Evolutionary conservation across 371 early-diverging fungal species (phyloP), one percentile per base, ranked within the genome.

Genomic region (Rhizopus microsporus): DNA sequence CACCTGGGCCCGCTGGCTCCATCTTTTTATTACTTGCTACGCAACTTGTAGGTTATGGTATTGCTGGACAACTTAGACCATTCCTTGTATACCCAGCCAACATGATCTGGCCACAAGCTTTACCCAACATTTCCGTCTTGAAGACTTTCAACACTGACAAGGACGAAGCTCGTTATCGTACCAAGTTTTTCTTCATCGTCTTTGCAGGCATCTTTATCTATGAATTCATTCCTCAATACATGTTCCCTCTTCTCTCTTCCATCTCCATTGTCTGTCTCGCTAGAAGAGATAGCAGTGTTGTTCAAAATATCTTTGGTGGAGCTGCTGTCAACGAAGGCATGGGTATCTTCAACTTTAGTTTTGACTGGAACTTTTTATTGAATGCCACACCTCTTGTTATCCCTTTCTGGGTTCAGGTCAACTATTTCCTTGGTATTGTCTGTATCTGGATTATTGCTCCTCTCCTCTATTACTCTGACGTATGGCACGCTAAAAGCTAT

Each of bases 61-160:
- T 94, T 63, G 80, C 87, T 8, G 97, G 96, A 15, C 72, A 92
- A 17, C 75, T 85, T 17, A 86, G 94, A 30, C 73, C 78, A 5
- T 92, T 87, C 72, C 75, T 95, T 16, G 93, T 97, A 8, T 81
- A 86, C 39, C 94, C 95, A 12, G 72, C 88, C 3, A 74, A 77
- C 37, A 94, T 97, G 93, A 78, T 93, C 37, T 97, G 96, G 95
- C 95, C 95, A 6, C 72, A 81, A 10, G 82, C 77, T 33, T 74
- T 97, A 33, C 84, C 92, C 39, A 82, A 78, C 17, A 85, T 90
- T 10, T 88, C 94, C 0, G 62, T 95, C 32, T 82, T 92, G 60
- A 77, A 78, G 15, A 83, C 92, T 0, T 77, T 93, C n/a, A 93
- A 92, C 64, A 44, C 72, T 0, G 71, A 78, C 29, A 76, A 81